These are phyloP conservation scores for Monosporozyma servazzii DNA, from an alignment of 805 yeast species.

Conservation along the genomic window DNA sequence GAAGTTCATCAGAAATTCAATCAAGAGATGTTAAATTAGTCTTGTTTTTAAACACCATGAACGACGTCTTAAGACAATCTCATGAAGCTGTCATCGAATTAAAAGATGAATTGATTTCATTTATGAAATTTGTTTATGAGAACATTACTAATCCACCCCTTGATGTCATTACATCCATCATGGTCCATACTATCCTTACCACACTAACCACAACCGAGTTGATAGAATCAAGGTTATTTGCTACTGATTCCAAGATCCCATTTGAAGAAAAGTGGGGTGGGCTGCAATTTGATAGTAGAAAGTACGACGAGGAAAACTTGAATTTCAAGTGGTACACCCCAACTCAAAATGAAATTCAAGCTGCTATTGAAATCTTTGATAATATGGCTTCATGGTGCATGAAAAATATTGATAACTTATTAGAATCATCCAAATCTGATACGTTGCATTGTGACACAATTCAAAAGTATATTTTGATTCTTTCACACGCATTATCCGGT, in stretches of 20 bases:
- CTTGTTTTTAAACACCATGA: constrained; percentile 60
- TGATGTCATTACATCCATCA: constrained; percentile 48
- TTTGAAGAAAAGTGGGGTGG: constrained; percentile 65
- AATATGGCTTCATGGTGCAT: constrained; percentile 38
- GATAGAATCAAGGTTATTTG: constrained; percentile 46
- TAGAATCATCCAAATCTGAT: constrained; percentile 17
- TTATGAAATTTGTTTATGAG: constrained; percentile 24
- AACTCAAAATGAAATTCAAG: constrained; percentile 40
- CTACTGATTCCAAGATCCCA: constrained; percentile 34
- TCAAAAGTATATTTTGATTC: constrained; percentile 45
- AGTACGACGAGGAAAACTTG: constrained; percentile 42
- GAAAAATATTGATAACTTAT: constrained; percentile 32
- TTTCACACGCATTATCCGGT: constrained; percentile 61
- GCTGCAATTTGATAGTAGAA: constrained; percentile 44
- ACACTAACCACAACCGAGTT: constrained; percentile 55
- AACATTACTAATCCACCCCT: constrained; percentile 44
- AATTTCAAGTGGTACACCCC: constrained; percentile 75
- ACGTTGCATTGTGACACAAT: constrained; percentile 40
- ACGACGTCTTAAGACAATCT: constrained; percentile 64
- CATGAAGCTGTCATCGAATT: constrained; percentile 39
- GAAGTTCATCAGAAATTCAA: constrained; percentile 57
- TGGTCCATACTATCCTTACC: constrained; percentile 58
- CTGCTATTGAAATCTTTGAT: constrained; percentile 53
- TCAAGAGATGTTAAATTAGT: constrained; percentile 70
- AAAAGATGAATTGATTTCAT: constrained; percentile 37